phyloP scores from a whole-genome alignment of 2,329 filamentous ascomycete genomes.

The Aspergillus amoenus region DNA sequence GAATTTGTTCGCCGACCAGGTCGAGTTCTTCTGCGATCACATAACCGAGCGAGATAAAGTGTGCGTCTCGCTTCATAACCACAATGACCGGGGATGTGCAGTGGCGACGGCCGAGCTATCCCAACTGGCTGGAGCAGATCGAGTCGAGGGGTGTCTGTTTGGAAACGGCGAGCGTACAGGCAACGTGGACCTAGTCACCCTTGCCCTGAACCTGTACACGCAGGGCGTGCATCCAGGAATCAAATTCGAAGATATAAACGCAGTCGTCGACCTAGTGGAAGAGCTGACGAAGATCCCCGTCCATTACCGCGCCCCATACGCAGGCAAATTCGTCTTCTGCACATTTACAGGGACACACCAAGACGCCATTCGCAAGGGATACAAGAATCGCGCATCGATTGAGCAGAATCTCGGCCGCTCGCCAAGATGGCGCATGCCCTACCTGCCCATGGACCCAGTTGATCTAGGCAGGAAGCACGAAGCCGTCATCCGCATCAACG shows the following conservation, averaged over 20 bases:
- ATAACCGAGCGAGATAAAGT: constrained; percentile 84
- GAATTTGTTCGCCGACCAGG: constrained; percentile 92
- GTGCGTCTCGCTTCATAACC: constrained; percentile 84
- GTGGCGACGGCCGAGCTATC: constrained; percentile 87
- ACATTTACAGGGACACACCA: constrained; percentile 92
- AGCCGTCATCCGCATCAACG: constrained; percentile 96
- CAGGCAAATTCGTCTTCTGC: constrained; percentile 82
- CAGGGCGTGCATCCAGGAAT: constrained; percentile 82
- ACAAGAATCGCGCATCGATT: constrained; percentile 63
- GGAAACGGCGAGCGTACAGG: constrained; percentile 95
- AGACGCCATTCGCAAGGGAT: constrained; percentile 91
- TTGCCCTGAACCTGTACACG: constrained; percentile 91
- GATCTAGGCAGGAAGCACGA: constrained; percentile 96
- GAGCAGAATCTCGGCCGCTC: constrained; percentile 52
- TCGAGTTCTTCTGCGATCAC: constrained; percentile 90
- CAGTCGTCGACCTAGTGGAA: constrained; percentile 85
- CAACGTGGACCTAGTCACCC: constrained; percentile 90
- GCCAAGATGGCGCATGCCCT: constrained; percentile 75
- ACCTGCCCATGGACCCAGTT: constrained; percentile 86
- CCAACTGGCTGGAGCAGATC: constrained; percentile 92
- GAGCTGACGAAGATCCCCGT: constrained; percentile 92
- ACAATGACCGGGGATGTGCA: constrained; percentile 91
- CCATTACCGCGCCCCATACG: constrained; percentile 85
- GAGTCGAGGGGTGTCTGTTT: constrained; percentile 91
- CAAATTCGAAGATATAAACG: constrained; percentile 86